phyloP scores from a whole-genome alignment of 306 rosid species.

The Dryas alaskensis region DNA sequence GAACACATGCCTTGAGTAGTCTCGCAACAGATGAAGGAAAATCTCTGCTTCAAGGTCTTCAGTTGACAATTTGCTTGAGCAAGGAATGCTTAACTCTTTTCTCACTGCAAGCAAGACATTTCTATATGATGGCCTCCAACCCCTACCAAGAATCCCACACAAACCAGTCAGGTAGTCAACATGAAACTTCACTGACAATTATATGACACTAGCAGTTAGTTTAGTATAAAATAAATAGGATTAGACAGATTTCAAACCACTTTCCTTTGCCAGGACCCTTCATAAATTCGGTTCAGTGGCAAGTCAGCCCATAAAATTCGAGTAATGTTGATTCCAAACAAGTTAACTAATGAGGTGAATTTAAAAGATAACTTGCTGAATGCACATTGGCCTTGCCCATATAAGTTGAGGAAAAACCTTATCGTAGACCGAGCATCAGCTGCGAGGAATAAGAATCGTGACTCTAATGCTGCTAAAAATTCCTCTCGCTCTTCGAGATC shows the following conservation, averaged over 20 bases:
- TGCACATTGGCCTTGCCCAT: not conserved
- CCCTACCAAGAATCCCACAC: slow-evolving; percentile 48
- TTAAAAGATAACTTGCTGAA: not conserved
- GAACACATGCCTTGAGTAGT: slow-evolving; percentile 45
- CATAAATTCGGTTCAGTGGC: not conserved
- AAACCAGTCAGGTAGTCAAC: slow-evolving; percentile 15
- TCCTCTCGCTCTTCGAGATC: slow-evolving; percentile 74
- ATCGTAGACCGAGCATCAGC: slow-evolving; percentile 88
- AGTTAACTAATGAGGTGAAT: not conserved
- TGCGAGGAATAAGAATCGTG: slow-evolving; percentile 85
- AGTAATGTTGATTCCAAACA: slow-evolving; percentile 8
- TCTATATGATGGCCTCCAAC: slow-evolving; percentile 97
- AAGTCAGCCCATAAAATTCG: not conserved
- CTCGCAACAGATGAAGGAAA: slow-evolving; percentile 80
- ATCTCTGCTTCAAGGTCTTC: slow-evolving; percentile 91
- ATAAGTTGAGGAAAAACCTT: slow-evolving; percentile 42
- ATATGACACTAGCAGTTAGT: not conserved
- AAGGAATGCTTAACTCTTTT: slow-evolving; percentile 60
- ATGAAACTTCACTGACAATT: not conserved
- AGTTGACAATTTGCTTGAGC: slow-evolving; percentile 70
- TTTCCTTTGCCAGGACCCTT: not conserved
- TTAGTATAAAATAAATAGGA: not conserved
- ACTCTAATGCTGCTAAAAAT: slow-evolving; percentile 63
- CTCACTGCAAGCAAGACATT: slow-evolving; percentile 76
- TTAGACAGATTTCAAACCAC: not conserved